Evolutionary conservation across 2,329 filamentous ascomycete species (phyloP).

Genomic region (Fusarium sp.): DNA sequence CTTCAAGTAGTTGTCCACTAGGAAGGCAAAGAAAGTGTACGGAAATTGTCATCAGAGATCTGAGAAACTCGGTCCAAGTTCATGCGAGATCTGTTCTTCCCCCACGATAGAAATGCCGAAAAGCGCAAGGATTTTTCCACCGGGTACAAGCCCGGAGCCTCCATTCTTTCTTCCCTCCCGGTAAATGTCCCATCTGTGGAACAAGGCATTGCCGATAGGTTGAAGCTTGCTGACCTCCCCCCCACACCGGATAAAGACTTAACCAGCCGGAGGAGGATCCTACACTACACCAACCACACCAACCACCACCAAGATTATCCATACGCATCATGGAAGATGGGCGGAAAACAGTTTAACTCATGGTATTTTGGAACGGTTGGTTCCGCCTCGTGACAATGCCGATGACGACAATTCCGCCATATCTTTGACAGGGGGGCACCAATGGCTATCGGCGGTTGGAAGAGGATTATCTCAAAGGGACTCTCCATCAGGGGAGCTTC

Average conservation of each 20-base stretch:
- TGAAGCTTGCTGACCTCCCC: background rate
- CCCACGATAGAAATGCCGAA: constrained; percentile 9
- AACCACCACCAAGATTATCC: background rate
- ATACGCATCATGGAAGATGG: constrained; percentile 16
- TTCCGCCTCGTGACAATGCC: constrained; percentile 18
- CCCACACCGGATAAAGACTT: constrained; percentile 32
- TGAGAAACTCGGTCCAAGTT: constrained; percentile 12
- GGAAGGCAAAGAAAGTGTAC: constrained; percentile 9
- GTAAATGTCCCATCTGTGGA: background rate
- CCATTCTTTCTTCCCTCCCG: background rate
- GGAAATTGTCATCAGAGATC: background rate
- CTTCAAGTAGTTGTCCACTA: constrained; percentile 33
- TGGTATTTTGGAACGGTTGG: constrained; percentile 14
- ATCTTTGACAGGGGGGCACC: constrained; percentile 2
- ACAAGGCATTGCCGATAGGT: constrained; percentile 16
- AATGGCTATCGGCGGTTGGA: constrained; percentile 19
- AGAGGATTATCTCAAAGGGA: constrained; percentile 6
- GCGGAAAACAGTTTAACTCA: constrained; percentile 8
- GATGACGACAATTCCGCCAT: constrained; percentile 9
- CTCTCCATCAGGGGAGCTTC: constrained; percentile 17
- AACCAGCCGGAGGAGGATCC: constrained; percentile 19
- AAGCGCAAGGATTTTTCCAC: constrained; percentile 32
- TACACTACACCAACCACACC: constrained; percentile 1
- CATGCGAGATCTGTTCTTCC: background rate
- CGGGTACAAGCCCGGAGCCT: constrained; percentile 8